Evolutionary conservation across 2,329 filamentous ascomycete genomes (phyloP).

Genomic region (Cercospora sojina): DNA sequence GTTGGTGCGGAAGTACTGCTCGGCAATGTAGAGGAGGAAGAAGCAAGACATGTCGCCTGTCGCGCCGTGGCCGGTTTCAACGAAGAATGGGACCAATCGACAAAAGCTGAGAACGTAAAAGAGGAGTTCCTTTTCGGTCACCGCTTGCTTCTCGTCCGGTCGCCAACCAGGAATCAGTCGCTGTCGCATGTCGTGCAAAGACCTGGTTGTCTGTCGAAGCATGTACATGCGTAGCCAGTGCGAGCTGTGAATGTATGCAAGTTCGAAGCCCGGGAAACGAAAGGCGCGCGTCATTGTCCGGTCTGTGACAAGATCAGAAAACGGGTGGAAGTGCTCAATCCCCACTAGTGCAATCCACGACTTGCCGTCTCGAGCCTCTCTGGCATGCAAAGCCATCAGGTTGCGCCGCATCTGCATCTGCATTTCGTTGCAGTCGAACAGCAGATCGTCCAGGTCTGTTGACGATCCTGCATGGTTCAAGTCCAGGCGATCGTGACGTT

Average conservation of each 20-base stretch:
- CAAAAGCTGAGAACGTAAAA: constrained; percentile 30
- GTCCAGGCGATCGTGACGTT: constrained; percentile 26
- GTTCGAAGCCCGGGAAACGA: constrained; percentile 29
- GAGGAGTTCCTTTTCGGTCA: constrained; percentile 28
- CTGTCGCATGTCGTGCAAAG: constrained; percentile 22
- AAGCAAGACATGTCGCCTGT: constrained; percentile 34
- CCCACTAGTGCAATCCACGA: constrained; percentile 19
- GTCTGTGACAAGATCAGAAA: constrained; percentile 26
- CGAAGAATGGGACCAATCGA: constrained; percentile 29
- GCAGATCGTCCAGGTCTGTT: constrained; percentile 18
- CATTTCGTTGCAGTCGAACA: constrained; percentile 25
- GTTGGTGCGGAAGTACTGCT: constrained; percentile 21
- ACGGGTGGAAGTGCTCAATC: constrained; percentile 30
- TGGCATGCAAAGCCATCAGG: constrained; percentile 5
- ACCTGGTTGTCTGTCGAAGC: constrained; percentile 25
- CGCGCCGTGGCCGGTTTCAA: constrained; percentile 26
- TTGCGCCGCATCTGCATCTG: constrained; percentile 14
- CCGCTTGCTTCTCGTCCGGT: constrained; percentile 8
- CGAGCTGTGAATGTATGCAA: constrained; percentile 29
- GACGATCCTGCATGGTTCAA: constrained; percentile 6
- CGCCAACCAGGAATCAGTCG: constrained; percentile 22
- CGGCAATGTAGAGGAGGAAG: constrained; percentile 27
- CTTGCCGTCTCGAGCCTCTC: constrained; percentile 3
- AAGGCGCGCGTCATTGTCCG: constrained; percentile 30
- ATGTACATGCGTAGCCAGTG: constrained; percentile 34